Conservation (phyloP, 805 yeast species). For the Candida alai region DNA sequence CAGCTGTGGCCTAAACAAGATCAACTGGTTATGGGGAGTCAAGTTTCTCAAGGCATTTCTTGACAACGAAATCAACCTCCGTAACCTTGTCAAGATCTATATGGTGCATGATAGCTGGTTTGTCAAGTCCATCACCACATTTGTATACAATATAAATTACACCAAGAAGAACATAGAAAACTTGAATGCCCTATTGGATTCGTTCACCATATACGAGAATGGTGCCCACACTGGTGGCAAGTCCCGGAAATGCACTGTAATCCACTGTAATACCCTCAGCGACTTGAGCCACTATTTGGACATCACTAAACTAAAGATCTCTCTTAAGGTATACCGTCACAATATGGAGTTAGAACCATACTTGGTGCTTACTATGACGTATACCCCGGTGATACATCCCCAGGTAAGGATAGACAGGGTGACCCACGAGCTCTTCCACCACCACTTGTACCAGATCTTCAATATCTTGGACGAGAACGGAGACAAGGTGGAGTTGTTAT, state of each 20-base stretch:
- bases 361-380: slow-evolving; percentile 13
- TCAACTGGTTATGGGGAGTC: slow-evolving; percentile 68
- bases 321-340: slow-evolving; percentile 68
- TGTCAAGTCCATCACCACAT: slow-evolving; percentile 70
- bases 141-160: slow-evolving; percentile 56
- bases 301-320: slow-evolving; percentile 70
- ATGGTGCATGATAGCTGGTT: slow-evolving; percentile 92
- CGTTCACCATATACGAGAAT: slow-evolving; percentile 14
- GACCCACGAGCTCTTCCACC: slow-evolving; percentile 22
- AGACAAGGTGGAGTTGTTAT: slow-evolving; percentile 41
- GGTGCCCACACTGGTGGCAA: not conserved
- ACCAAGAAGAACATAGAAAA: slow-evolving; percentile 28
- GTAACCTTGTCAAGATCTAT: slow-evolving; percentile 54
- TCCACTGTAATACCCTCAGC: slow-evolving; percentile 48
- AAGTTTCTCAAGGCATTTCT: slow-evolving; percentile 55
- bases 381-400: slow-evolving; percentile 19
- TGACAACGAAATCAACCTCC: slow-evolving; percentile 42
- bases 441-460: slow-evolving; percentile 50
- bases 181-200: slow-evolving; percentile 24
- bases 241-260: slow-evolving; percentile 13
- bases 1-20: slow-evolving; percentile 73
- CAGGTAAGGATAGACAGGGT: slow-evolving; percentile 16
- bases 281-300: slow-evolving; percentile 62
- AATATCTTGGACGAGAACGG: slow-evolving; percentile 45
- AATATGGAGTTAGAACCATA: slow-evolving; percentile 51